Evolutionary conservation across 1,284 basidiomycete species (phyloP).

Genomic region (Irpex sp.): DNA sequence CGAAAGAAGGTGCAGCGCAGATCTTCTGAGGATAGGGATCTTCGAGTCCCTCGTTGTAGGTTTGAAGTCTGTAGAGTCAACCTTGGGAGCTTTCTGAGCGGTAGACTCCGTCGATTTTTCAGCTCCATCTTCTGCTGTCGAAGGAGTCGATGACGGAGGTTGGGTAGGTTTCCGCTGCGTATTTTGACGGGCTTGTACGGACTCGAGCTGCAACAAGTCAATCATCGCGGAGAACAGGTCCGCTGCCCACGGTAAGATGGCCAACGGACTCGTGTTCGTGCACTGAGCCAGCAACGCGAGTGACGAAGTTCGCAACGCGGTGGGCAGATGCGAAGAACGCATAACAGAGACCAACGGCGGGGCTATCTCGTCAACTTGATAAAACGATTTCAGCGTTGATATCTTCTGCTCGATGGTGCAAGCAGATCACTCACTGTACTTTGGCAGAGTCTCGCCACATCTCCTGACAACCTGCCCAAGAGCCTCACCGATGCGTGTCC

Average conservation of each 20-base stretch:
- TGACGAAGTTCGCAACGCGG: constrained; percentile 74
- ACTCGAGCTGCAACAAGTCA: constrained; percentile 79
- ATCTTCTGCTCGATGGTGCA: constrained; percentile 1
- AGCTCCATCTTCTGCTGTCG: constrained; percentile 8
- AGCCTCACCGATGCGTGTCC: constrained; percentile 87
- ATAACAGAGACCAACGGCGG: constrained; percentile 66
- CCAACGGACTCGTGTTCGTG: constrained; percentile 58
- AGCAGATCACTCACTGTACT: constrained; percentile 54
- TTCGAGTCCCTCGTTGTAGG: constrained; percentile 59
- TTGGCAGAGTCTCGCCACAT: constrained; percentile 66
- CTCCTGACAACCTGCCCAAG: constrained; percentile 76
- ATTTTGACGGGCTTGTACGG: constrained; percentile 29
- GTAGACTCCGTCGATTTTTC: constrained; percentile 16
- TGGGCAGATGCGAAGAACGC: constrained; percentile 58
- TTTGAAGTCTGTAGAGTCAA: constrained; percentile 39
- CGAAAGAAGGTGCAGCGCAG: constrained; percentile 77
- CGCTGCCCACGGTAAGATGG: constrained; percentile 59
- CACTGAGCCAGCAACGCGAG: constrained; percentile 80
- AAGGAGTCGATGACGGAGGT: background rate
- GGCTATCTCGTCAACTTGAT: constrained; percentile 64
- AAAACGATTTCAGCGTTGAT: constrained; percentile 4
- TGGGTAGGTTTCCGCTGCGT: background rate
- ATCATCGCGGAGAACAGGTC: constrained; percentile 67
- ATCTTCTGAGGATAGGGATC: constrained; percentile 77
- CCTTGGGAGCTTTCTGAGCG: constrained; percentile 28